Evolutionary conservation across 495 filamentous ascomycete genomes (phyloP), one percentile per base, ranked within the genome.

Genomic region (Ascobolus immersus): DNA sequence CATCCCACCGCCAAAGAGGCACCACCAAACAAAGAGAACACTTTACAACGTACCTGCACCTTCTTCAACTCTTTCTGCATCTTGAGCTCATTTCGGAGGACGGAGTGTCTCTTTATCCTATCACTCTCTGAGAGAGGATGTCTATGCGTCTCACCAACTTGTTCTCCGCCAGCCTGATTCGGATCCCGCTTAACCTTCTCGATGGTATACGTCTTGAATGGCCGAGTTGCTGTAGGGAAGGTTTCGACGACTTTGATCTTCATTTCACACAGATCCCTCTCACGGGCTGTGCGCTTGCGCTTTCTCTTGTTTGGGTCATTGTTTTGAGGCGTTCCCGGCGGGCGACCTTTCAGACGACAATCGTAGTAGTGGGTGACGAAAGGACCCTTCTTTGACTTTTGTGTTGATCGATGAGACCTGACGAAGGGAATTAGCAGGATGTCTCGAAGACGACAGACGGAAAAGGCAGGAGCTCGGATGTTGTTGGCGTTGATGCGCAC

Each of bases 331-430:
- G 77, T 86, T 14, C 79, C 79, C 0, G 79, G 67, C 4, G 78
- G 75, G 6, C 79, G 61, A 7, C 80, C 79, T 52, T 86, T 89
- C 36, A 91, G 61, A 15, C 80, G 70, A 45, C 80, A 91, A 51
- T 89, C 79, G 67, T 76, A 89, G 53, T 89, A 91, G 50, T 82
- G 74, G 5, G 76, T 77, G 21, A 80, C 63, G 38, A 82, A 75
- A 9, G 74, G 71, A 37, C 76, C 79, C 40, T 71, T 71, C 53
- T 91, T 86, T 53, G 82, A 82, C 34, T 60, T 59, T 46, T 89
- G 78, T 3, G 78, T 84, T 3, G 79, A 84, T 30, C 79, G 72
- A 55, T 86, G 79, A 12, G 78, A 48, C 44, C 44, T 46, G 21
- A 30, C 26, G 9, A 26, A 19, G 17, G 15, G 25, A 14, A 27